Evolutionary conservation across 2,329 filamentous ascomycete genomes (phyloP), one percentile per base, ranked within the genome.

Genomic region (Hypocrella siamensis): DNA sequence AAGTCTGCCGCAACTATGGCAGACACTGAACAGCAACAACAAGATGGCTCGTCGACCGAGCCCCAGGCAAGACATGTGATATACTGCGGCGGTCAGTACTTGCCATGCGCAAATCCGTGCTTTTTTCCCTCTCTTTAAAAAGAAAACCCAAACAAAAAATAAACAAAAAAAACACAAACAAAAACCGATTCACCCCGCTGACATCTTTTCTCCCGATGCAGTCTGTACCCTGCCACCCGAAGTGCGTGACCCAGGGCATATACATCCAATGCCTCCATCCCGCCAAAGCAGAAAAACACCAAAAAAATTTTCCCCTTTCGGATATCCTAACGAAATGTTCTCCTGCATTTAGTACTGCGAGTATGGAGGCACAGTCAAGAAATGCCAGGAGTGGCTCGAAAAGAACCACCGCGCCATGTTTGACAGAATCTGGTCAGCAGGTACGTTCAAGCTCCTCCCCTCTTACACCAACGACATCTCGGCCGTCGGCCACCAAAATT

Each of bases 371-470:
- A 96, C 86, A 25, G 78, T 80, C 17, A 93, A 85, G 60, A 98
- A 94, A 62, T 98, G 90, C 62, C 80, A 88, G 57, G 86, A 96
- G 55, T 98, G 90, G 90, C 75, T 98, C 15, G 63, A 83, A 48
- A 71, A 76, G 41, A 68, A 75, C 42, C 69, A 93, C 46, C 70
- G 75, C 3, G 65, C 69, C 29, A 61, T 94, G 53, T 92, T 93
- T 57, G 57, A 70, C 39, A 64, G 65, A 46, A 70, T 98, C 56
- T 94, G 93, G 69, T 93, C 85, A 31, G 69, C 80, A 57, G 84
- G 85, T 88, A 62, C 40, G 59, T 43, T 28, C 16, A n/a, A n/a
- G 35, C 30, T 11, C 27, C 24, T 17, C 17, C 7, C 17, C 17
- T 31, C 31, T 31, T 25, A 33, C 24, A 31, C 3, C 5, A 14